Evolutionary conservation across 306 rosid genomes (phyloP).

Genomic region (Quercus glauca): DNA sequence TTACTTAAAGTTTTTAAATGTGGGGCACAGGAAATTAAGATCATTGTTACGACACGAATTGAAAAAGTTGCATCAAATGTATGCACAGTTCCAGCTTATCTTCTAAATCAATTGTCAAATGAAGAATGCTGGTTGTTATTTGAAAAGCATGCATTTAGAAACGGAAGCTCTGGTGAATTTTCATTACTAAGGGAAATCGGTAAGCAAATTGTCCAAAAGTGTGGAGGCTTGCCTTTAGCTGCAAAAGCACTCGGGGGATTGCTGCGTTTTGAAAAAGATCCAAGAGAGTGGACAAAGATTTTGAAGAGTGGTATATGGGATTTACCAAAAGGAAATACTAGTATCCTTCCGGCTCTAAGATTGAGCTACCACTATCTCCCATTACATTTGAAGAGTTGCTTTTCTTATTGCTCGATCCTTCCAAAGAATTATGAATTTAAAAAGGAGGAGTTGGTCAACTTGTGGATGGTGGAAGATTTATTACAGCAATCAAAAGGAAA

Average conservation of each 20-base stretch:
- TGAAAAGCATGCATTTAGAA: conserved; percentile 1
- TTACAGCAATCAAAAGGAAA: not conserved
- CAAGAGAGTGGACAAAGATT: not conserved
- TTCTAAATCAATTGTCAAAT: not conserved
- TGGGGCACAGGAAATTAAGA: conserved; percentile 13
- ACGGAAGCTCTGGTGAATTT: not conserved
- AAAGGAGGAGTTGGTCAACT: not conserved
- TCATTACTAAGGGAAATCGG: not conserved
- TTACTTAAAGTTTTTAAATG: not conserved
- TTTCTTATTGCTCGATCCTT: conserved; percentile 13
- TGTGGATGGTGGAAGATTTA: conserved; percentile 24
- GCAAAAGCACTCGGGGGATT: conserved; percentile 17
- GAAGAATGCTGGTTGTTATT: conserved; percentile 15
- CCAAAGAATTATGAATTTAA: conserved; percentile 1
- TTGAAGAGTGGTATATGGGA: conserved; percentile 12
- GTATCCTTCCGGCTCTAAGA: conserved; percentile 7
- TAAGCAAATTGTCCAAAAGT: conserved; percentile 1
- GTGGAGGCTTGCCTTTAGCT: conserved; percentile 18
- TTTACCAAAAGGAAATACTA: not conserved
- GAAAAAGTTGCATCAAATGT: not conserved
- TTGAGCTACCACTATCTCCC: conserved; percentile 8
- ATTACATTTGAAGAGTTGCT: not conserved
- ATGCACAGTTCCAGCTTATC: not conserved
- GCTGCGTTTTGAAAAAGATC: not conserved
- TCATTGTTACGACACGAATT: not conserved